Base-by-base conservation (phyloP, 306 rosid species). In the Glycine soja region DNA sequence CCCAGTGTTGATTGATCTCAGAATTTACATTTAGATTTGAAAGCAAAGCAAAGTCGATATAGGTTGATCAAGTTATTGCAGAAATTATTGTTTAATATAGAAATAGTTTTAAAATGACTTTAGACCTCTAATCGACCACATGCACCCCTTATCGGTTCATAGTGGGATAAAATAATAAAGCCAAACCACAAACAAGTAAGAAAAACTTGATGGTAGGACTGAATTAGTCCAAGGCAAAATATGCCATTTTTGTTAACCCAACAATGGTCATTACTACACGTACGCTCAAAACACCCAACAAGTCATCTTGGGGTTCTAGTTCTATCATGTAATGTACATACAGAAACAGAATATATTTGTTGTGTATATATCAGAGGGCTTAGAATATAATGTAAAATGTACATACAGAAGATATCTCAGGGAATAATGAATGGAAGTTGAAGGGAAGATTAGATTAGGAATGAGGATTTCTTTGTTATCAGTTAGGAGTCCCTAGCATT, bases 401-500 rank as follows among this genome's bases (percentile, higher is more conserved):
- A 88, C 81, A 62, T 69, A 85, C 82, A 62, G 79, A 72, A 81
- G 68, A 71, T 56, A 79, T 72, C 56, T 34, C 63, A 53, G n/a
- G 70, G 87, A 80, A 61, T 4, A 81, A 88, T 71, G 81, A 84
- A 82, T 70, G 18, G 78, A 75, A 79, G 36, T 81, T 81, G 84
- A 70, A 62, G 56, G 50, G 24, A 65, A 72, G 74, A 70, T 85
- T 77, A 87, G 83, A 78, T 81, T 85, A 81, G 84, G 74, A 72
- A 73, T 1, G 46, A 42, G 56, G 84, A 66, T 36, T 77, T 74
- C 80, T 77, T 9, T 10, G 61, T 61, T 73, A 76, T 63, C 85
- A 50, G 85, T 92, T 80, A 86, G 88, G 59, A 64, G 83, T 76
- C 89, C 82, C 70, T 53, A 59, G 78, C 48, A 7, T 15, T 14